Evolutionary conservation across 371 early-diverging fungal genomes (phyloP).

Genomic region (Mortierella sp.): DNA sequence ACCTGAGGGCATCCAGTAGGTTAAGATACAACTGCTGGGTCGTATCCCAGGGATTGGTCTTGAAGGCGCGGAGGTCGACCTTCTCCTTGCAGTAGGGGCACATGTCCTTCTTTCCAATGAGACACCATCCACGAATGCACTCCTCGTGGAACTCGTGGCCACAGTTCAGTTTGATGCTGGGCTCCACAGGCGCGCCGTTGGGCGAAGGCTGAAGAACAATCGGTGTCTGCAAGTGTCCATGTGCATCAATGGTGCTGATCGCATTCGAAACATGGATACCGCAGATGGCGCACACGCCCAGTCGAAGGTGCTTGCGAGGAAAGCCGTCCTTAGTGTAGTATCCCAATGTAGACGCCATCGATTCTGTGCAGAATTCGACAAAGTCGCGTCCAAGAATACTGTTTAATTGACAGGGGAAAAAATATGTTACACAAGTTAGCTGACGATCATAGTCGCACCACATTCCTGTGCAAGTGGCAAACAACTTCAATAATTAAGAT

Average conservation of each 20-base stretch:
- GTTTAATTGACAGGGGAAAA: neutral
- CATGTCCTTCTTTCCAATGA: conserved; percentile 94
- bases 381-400: conserved; percentile 87
- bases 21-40: conserved; percentile 84
- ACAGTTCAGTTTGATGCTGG: conserved; percentile 80
- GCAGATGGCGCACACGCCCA: conserved; percentile 89
- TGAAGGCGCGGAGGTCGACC: conserved; percentile 84
- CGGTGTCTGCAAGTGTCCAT: conserved; percentile 44
- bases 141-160: conserved; percentile 90
- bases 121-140: conserved; percentile 96
- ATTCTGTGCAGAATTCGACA: conserved; percentile 87
- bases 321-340: conserved; percentile 80
- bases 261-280: conserved; percentile 64
- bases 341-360: conserved; percentile 88
- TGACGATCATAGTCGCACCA: neutral
- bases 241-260: conserved; percentile 50
- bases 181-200: conserved; percentile 52
- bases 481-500: neutral
- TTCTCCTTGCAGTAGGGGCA: conserved; percentile 97
- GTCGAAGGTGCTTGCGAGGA: conserved; percentile 78
- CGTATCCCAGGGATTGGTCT: conserved; percentile 84
- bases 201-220: conserved; percentile 44
- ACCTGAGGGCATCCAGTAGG: conserved; percentile 81
- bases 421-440: neutral
- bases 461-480: neutral